Evolutionary conservation across 2,329 filamentous ascomycete species (phyloP).

Genomic region (Aspergillus sp.): DNA sequence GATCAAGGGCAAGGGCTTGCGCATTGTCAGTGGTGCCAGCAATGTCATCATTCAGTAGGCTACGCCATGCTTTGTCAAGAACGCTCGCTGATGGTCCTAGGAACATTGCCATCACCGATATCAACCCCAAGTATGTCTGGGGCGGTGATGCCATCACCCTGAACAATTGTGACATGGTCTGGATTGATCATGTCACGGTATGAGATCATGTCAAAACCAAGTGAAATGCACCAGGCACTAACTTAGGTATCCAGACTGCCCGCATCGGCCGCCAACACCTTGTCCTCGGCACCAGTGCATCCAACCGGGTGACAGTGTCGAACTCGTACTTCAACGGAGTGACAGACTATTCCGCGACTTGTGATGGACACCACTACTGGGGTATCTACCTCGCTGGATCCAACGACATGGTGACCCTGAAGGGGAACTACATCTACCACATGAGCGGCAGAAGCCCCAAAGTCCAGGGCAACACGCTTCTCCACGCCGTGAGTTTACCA

Average conservation of each 20-base stretch:
- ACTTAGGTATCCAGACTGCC: constrained; percentile 42
- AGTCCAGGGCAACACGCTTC: constrained; percentile 54
- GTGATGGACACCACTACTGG: constrained; percentile 62
- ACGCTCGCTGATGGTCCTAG: background rate
- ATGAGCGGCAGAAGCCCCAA: constrained; percentile 59
- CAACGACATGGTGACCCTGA: constrained; percentile 57
- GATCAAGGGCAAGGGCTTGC: constrained; percentile 59
- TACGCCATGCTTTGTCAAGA: background rate
- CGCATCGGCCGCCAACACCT: constrained; percentile 61
- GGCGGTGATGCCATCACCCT: constrained; percentile 59
- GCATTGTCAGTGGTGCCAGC: constrained; percentile 46
- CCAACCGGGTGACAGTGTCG: constrained; percentile 58
- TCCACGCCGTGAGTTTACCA: constrained; percentile 47
- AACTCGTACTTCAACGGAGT: constrained; percentile 59
- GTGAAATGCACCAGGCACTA: too few relatives aligned
- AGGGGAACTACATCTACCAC: constrained; percentile 62
- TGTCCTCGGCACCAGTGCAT: constrained; percentile 55
- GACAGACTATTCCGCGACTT: constrained; percentile 55
- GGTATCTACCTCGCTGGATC: constrained; percentile 56
- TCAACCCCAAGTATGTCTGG: constrained; percentile 61
- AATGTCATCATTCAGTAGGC: constrained; percentile 59
- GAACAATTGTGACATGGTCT: constrained; percentile 42
- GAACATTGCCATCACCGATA: constrained; percentile 55
- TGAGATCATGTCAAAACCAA: background rate
- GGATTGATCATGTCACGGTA: constrained; percentile 44